Percentiles rank a stretch among this genome's conserved stretches.
Conservation (phyloP, 1,139 yeast species). For the Blastobotrys malaysiensis region DNA sequence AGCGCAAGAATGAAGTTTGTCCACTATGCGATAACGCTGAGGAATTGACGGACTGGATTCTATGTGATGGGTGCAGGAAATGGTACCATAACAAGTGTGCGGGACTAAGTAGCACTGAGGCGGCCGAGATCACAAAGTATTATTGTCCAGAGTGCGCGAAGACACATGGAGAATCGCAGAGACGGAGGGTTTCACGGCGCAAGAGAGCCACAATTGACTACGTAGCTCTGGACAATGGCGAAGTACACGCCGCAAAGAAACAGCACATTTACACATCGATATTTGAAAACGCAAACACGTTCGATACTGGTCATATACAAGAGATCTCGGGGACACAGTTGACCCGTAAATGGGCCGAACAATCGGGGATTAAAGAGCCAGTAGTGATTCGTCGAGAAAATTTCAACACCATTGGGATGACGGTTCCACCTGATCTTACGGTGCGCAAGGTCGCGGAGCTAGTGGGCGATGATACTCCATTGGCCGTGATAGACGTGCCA, state of each 20-base stretch:
- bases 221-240: constrained; percentile 75
- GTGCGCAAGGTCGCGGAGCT: constrained; percentile 53
- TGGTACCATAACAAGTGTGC: constrained; percentile 63
- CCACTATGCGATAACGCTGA: neutral
- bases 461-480: constrained; percentile 57
- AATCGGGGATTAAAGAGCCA: constrained; percentile 35
- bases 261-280: constrained; percentile 44
- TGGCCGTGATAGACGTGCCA: constrained; percentile 88
- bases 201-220: constrained; percentile 58
- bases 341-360: constrained; percentile 37
- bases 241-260: constrained; percentile 46
- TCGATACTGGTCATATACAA: constrained; percentile 19
- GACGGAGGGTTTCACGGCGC: constrained; percentile 54
- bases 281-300: constrained; percentile 9
- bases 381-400: constrained; percentile 34
- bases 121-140: constrained; percentile 42
- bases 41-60: constrained; percentile 44
- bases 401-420: constrained; percentile 37
- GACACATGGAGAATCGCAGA: constrained; percentile 48
- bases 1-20: neutral
- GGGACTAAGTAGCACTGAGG: constrained; percentile 35
- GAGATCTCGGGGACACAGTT: constrained; percentile 34
- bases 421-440: constrained; percentile 42
- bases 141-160: constrained; percentile 51
- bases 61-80: constrained; percentile 52